phyloP scores from a whole-genome alignment of 768 basidiomycete species.

The Auriscalpium orientale region DNA sequence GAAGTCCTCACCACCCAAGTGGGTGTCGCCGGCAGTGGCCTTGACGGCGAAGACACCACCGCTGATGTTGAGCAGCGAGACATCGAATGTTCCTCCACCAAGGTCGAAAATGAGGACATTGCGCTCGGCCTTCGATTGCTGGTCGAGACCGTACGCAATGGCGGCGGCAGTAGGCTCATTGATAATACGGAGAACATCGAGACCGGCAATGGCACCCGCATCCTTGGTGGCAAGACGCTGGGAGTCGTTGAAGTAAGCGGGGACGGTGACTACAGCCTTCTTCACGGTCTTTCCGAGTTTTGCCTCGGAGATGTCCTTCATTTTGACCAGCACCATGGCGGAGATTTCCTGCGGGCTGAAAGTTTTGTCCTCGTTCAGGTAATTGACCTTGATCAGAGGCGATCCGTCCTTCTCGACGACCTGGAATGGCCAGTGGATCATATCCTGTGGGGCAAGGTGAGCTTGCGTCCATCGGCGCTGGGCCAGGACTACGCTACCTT shows the following conservation, averaged over 20 bases:
- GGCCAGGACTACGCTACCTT: slow-evolving; percentile 41
- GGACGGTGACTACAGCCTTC: slow-evolving; percentile 98
- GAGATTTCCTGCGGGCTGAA: slow-evolving; percentile 99
- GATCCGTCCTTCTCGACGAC: slow-evolving; percentile 97
- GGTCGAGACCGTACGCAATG: slow-evolving; percentile 97
- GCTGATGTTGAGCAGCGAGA: slow-evolving; percentile 94
- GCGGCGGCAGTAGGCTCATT: slow-evolving; percentile 99
- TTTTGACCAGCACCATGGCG: slow-evolving; percentile 99
- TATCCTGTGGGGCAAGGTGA: slow-evolving; percentile 51
- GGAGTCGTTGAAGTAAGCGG: slow-evolving; percentile 99
- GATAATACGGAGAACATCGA: slow-evolving; percentile 99
- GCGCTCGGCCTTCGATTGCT: slow-evolving; percentile 90
- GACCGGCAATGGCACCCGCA: slow-evolving; percentile 94
- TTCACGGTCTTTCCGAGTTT: slow-evolving; percentile 98
- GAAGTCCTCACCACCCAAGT: slow-evolving; percentile 99
- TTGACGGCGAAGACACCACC: slow-evolving; percentile 99
- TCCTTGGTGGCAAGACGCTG: slow-evolving; percentile 99
- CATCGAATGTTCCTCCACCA: slow-evolving; percentile 99
- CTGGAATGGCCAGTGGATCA: slow-evolving; percentile 95
- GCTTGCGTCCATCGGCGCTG: not conserved
- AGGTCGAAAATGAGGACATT: slow-evolving; percentile 99
- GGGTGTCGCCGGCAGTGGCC: slow-evolving; percentile 98
- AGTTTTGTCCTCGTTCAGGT: slow-evolving; percentile 89
- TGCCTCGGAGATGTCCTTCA: slow-evolving; percentile 99
- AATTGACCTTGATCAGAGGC: slow-evolving; percentile 92